Conservation (phyloP, 495 filamentous ascomycete species). For the Stereocaulon alpinum region DNA sequence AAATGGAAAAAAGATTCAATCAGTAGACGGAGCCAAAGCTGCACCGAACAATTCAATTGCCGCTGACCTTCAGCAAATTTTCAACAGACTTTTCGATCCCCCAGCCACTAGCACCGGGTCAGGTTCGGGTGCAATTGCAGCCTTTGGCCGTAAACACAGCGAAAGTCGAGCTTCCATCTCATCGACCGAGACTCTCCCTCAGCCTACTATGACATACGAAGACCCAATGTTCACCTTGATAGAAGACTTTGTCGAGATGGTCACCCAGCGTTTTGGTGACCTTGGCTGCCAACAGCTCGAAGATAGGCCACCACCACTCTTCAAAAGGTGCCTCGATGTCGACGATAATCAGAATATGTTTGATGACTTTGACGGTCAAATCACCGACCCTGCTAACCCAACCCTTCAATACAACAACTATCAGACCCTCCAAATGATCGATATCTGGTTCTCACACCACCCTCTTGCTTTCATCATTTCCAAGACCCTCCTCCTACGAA, state of each 20-base stretch:
- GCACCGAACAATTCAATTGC: slow-evolving; percentile 1
- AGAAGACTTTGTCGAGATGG: slow-evolving; percentile 20
- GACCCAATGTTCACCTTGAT: slow-evolving; percentile 12
- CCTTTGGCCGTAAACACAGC: slow-evolving; percentile 3
- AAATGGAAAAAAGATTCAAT: not conserved
- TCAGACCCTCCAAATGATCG: slow-evolving; percentile 24
- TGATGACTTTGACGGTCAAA: slow-evolving; percentile 10
- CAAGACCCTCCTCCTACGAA: slow-evolving; percentile 25
- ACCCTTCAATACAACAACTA: slow-evolving; percentile 21
- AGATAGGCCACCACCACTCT: slow-evolving; percentile 11
- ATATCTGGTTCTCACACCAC: slow-evolving; percentile 27
- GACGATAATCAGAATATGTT: slow-evolving; percentile 23
- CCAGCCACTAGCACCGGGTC: not conserved
- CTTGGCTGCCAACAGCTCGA: slow-evolving; percentile 16
- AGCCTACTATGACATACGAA: slow-evolving; percentile 16
- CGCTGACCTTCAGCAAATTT: slow-evolving; percentile 8
- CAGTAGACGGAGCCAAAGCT: not conserved
- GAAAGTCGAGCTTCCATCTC: not conserved
- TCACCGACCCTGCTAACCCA: slow-evolving; percentile 17
- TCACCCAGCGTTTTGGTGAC: slow-evolving; percentile 15
- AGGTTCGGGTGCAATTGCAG: slow-evolving; percentile 1
- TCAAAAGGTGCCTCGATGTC: slow-evolving; percentile 12
- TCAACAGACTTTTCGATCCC: slow-evolving; percentile 1
- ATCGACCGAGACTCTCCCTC: not conserved
- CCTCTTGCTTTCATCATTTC: slow-evolving; percentile 25